Evolutionary conservation across 176 grass and related monocot genomes (phyloP).

Genomic region (Raddia distichophylla): DNA sequence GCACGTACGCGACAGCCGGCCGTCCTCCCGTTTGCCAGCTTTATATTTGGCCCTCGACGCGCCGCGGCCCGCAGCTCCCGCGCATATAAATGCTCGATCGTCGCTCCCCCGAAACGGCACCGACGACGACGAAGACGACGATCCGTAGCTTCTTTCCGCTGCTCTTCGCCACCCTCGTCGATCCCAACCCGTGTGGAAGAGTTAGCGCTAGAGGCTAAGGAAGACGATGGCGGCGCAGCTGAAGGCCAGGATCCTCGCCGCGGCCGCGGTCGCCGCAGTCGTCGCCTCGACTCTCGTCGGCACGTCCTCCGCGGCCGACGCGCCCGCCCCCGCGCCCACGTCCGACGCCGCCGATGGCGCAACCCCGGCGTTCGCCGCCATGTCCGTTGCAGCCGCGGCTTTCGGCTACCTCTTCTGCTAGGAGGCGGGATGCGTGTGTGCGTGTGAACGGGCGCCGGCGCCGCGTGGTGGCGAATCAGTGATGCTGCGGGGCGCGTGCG

Average conservation of each 20-base stretch:
- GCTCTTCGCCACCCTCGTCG: not conserved
- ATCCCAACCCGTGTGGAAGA: not conserved
- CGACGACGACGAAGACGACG: not conserved
- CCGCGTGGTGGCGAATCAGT: not conserved
- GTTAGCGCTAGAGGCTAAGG: not conserved
- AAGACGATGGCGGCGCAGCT: conserved; percentile 36
- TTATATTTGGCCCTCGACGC: not conserved
- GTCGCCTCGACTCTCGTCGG: conserved; percentile 42
- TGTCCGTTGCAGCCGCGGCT: conserved; percentile 21
- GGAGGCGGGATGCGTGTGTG: not conserved
- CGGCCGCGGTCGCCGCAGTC: conserved; percentile 15
- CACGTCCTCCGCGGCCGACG: conserved; percentile 36
- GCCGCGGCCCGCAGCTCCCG: not conserved
- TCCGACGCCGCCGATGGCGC: not conserved
- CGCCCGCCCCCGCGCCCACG: conserved; percentile 31
- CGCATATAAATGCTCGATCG: not conserved
- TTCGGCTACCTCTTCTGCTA: conserved; percentile 50
- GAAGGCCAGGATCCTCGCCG: conserved; percentile 51
- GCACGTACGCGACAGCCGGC: conserved; percentile 18
- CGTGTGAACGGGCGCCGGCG: not conserved
- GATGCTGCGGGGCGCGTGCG: too few species aligned
- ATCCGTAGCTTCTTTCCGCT: not conserved
- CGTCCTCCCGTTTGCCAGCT: conserved; percentile 17
- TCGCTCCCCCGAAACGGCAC: not conserved
- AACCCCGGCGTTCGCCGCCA: conserved; percentile 22